Conservation (phyloP, 257 asterid species). For the Lavandula angustifolia region DNA sequence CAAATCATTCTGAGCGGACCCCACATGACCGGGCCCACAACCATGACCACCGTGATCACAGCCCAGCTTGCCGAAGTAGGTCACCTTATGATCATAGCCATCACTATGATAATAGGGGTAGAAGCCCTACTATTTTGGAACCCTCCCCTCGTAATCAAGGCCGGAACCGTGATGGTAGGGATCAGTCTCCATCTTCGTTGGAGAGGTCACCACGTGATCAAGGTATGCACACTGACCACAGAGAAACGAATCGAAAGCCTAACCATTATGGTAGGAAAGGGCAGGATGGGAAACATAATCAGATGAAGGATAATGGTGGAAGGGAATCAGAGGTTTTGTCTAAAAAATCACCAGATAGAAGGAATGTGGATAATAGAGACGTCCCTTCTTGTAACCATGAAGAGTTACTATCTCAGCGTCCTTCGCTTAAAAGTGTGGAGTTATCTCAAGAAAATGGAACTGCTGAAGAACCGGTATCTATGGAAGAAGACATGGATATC, state of each 20-base stretch:
- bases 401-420: conserved; percentile 40
- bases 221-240: conserved; percentile 44
- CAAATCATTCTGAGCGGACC: conserved; percentile 65
- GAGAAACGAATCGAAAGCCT: conserved; percentile 52
- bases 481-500: conserved; percentile 99
- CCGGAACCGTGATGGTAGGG: conserved; percentile 65
- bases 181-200: conserved; percentile 51
- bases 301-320: conserved; percentile 50
- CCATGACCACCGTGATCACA: conserved; percentile 57
- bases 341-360: conserved; percentile 59
- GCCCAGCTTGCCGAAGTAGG: conserved; percentile 69
- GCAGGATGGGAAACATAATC: conserved; percentile 59
- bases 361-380: conserved; percentile 41
- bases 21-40: conserved; percentile 63
- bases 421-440: conserved; percentile 42
- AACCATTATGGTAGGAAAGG: conserved; percentile 55
- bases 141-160: conserved; percentile 71
- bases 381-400: conserved; percentile 35
- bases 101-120: conserved; percentile 61
- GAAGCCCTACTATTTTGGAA: conserved; percentile 68
- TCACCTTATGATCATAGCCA: conserved; percentile 76
- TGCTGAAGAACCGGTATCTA: conserved; percentile 72
- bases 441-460: conserved; percentile 58
- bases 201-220: conserved; percentile 72
- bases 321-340: conserved; percentile 44